Conservation (phyloP, 192 early-diverging fungal genomes). For the Podila minutissima region DNA sequence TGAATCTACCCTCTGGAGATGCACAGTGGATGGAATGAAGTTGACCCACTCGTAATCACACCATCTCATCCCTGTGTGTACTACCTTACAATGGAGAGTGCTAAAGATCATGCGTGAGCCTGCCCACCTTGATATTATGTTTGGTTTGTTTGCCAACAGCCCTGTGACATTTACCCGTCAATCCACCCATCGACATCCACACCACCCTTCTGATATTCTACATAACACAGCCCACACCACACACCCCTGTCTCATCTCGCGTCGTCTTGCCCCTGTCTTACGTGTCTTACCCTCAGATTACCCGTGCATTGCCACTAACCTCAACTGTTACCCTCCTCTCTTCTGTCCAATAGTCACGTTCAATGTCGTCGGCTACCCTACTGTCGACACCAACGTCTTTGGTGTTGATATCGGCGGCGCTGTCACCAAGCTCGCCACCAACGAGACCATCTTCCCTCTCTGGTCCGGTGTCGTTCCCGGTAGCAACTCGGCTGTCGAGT, state of each 20-base stretch:
- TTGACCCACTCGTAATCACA: too few species aligned
- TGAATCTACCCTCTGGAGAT: too few species aligned
- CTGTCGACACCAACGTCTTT: slow-evolving; percentile 4
- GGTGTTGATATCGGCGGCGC: slow-evolving; percentile 26
- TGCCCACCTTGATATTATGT: too few species aligned
- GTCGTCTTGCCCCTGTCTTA: background rate
- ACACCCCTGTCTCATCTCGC: background rate
- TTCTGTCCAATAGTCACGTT: slow-evolving; percentile 28
- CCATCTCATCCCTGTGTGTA: too few species aligned
- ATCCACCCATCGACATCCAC: too few species aligned
- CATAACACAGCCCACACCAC: too few species aligned
- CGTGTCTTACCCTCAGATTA: background rate
- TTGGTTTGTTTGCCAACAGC: too few species aligned
- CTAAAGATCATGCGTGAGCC: too few species aligned
- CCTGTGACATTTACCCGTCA: too few species aligned
- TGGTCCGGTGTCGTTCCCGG: slow-evolving; percentile 31
- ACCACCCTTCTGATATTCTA: too few species aligned
- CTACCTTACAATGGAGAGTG: too few species aligned
- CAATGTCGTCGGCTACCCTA: slow-evolving; percentile 37
- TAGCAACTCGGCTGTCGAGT: slow-evolving; percentile 20
- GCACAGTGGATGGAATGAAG: too few species aligned
- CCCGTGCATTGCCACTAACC: background rate
- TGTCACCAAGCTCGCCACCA: slow-evolving; percentile 24
- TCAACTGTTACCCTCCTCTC: background rate
- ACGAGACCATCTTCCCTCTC: slow-evolving; percentile 29